Conservation (phyloP, 78 protist genomes). For the Dictyostelium capitatum region DNA sequence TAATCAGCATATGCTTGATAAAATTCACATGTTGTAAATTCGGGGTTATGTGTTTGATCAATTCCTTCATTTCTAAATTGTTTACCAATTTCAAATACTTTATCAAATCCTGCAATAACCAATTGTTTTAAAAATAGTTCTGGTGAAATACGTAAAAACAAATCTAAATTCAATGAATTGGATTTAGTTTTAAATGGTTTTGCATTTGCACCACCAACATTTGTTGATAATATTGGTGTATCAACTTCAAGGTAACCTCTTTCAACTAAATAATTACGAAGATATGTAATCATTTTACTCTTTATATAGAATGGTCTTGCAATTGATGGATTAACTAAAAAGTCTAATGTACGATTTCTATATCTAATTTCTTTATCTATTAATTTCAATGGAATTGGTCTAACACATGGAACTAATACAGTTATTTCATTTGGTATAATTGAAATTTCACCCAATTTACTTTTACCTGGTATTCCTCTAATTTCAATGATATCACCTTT, state of each 20-base stretch:
- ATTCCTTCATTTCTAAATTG: conserved; percentile 99
- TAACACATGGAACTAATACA: conserved; percentile 98
- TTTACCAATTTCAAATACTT: conserved; percentile 99
- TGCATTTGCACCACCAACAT: conserved; percentile 99
- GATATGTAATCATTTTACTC: conserved; percentile 78
- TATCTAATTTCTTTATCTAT: conserved; percentile 69
- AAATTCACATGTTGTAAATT: conserved; percentile 99
- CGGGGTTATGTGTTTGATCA: conserved; percentile 99
- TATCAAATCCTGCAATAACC: conserved; percentile 99
- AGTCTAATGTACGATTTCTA: conserved; percentile 97
- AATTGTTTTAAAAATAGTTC: conserved; percentile 99
- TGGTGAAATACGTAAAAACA: conserved; percentile 99
- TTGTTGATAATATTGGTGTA: conserved; percentile 97
- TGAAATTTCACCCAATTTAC: conserved; percentile 98
- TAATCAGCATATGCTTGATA: conserved; percentile 99
- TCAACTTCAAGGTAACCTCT: conserved; percentile 89
- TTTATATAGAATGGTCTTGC: conserved; percentile 86
- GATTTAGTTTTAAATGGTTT: conserved; percentile 98
- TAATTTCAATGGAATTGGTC: conserved; percentile 90
- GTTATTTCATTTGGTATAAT: conserved; percentile 88
- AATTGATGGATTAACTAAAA: conserved; percentile 91
- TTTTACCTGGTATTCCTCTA: conserved; percentile 78
- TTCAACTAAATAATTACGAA: conserved; percentile 87
- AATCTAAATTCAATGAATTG: conserved; percentile 96
- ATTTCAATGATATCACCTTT: conserved; percentile 98